Percentiles rank a stretch among this genome's conserved stretches.
Evolutionary conservation across 441 rosid species (phyloP).

Genomic region (Gossypium gossypioides): DNA sequence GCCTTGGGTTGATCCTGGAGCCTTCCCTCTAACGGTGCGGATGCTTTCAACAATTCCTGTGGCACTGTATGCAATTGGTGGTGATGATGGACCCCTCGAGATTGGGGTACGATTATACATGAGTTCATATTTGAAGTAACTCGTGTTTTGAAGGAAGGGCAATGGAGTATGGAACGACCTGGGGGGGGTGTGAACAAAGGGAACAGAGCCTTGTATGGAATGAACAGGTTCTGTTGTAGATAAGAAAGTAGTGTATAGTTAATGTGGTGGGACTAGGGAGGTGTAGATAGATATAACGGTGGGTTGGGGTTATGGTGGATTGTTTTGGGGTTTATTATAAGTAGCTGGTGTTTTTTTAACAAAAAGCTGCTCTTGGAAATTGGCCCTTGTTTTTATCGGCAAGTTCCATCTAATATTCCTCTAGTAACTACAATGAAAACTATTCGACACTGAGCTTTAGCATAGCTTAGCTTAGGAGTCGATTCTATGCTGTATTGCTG

Average conservation of each 20-base stretch:
- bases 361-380: conserved; percentile 38
- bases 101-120: conserved; percentile 59
- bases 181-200: neutral
- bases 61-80: conserved; percentile 71
- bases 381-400: conserved; percentile 39
- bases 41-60: conserved; percentile 71
- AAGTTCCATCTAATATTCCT: conserved; percentile 15
- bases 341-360: conserved; percentile 32
- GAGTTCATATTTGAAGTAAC: conserved; percentile 55
- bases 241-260: neutral
- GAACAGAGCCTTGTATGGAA: conserved; percentile 15
- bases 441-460: neutral
- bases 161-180: neutral
- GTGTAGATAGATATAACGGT: conserved; percentile 31
- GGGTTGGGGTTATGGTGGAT: conserved; percentile 5
- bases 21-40: conserved; percentile 57
- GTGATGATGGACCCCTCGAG: conserved; percentile 71
- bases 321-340: conserved; percentile 10
- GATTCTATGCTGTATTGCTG: neutral
- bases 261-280: conserved; percentile 6
- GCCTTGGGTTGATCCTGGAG: conserved; percentile 37
- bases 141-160: neutral
- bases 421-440: neutral
- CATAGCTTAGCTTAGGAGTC: neutral
- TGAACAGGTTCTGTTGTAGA: conserved; percentile 11